A percentile compares a stretch with the other conserved stretches of the same genome.
Conservation (phyloP, 805 yeast genomes). For the Metahyphopichia silvanorum region DNA sequence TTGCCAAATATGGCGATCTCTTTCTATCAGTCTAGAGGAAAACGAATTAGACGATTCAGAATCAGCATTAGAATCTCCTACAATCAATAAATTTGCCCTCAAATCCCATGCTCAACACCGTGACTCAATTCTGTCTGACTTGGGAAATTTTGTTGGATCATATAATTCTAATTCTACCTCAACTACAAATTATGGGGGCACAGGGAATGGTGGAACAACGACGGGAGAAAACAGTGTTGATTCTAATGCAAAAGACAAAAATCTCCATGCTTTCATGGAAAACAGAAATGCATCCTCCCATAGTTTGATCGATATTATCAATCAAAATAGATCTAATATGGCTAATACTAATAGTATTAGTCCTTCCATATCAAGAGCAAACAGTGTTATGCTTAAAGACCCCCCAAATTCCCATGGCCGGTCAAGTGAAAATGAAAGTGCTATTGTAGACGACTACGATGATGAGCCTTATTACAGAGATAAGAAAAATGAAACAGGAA, state of each 20-base stretch:
- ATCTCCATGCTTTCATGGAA: slow-evolving; percentile 8
- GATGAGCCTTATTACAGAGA: slow-evolving; percentile 3
- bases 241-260: slow-evolving; percentile 4
- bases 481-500: no score
- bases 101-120: slow-evolving; percentile 8
- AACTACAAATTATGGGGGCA: slow-evolving; percentile 34
- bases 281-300: slow-evolving; percentile 13
- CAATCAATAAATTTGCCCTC: no score
- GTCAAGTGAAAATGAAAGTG: slow-evolving; percentile 18
- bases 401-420: background rate
- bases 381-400: slow-evolving; percentile 3
- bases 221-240: slow-evolving; percentile 9
- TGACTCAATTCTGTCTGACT: slow-evolving; percentile 31
- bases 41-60: no score
- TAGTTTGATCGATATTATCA: slow-evolving; percentile 20
- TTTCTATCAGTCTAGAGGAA: slow-evolving; percentile 46
- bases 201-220: slow-evolving; percentile 8
- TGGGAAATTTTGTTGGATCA: slow-evolving; percentile 40
- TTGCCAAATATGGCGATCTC: slow-evolving; percentile 60
- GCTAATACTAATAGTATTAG: slow-evolving; percentile 10
- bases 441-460: slow-evolving; percentile 20
- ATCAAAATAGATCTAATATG: slow-evolving; percentile 15
- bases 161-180: slow-evolving; percentile 40
- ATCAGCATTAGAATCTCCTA: no score
- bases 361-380: slow-evolving; percentile 11